These are phyloP conservation scores for Geranium incanum DNA, from an alignment of 441 rosid genomes.

Conservation along the genomic window DNA sequence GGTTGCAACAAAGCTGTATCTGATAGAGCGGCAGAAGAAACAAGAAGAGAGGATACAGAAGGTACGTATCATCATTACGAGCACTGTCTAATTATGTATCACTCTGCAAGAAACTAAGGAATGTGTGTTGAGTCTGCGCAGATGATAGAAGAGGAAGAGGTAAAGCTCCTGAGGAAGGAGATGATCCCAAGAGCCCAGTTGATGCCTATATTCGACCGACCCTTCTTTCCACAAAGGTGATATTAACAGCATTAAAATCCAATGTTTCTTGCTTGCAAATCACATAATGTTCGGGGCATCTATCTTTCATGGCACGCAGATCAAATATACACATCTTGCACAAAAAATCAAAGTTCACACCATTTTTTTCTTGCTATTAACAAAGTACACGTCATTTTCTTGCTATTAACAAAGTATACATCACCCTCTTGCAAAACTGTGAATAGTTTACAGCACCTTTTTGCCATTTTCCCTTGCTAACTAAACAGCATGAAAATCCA, in stretches of 20 bases:
- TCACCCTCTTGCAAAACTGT: too few species aligned
- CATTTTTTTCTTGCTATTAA: too few species aligned
- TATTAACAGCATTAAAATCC: too few species aligned
- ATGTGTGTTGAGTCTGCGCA: slow-evolving; percentile 20
- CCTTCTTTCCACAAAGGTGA: slow-evolving; percentile 70
- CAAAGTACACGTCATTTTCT: too few species aligned
- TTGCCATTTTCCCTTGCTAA: too few species aligned
- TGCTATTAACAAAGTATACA: too few species aligned
- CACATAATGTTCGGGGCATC: background rate
- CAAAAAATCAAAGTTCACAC: too few species aligned
- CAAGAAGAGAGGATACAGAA: slow-evolving; percentile 56
- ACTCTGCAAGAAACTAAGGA: background rate
- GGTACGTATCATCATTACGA: slow-evolving; percentile 25
- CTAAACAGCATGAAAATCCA: too few species aligned
- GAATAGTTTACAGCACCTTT: too few species aligned
- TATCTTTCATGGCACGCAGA: too few species aligned
- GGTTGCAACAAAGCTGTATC: slow-evolving; percentile 74
- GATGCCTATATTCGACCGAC: slow-evolving; percentile 74
- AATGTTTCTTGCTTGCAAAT: too few species aligned
- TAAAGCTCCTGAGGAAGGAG: slow-evolving; percentile 59
- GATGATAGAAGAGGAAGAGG: slow-evolving; percentile 75
- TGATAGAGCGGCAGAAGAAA: slow-evolving; percentile 46
- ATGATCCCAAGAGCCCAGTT: slow-evolving; percentile 81
- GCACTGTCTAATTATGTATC: background rate
- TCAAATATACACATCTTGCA: background rate